Base-by-base conservation (phyloP, 495 filamentous ascomycete genomes). In the Penicillium ochrochloron region DNA sequence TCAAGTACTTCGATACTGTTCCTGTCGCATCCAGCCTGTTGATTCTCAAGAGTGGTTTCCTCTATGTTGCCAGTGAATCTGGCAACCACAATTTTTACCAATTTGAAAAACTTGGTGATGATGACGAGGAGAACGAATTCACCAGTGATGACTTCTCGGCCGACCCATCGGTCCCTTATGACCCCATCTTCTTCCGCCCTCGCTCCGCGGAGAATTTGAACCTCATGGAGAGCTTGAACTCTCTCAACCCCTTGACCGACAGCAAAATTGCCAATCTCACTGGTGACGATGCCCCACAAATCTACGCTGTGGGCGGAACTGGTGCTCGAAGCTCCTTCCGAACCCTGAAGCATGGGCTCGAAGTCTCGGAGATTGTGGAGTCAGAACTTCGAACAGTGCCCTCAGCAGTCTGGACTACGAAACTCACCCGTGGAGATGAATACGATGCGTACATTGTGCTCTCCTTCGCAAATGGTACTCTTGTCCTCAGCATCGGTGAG, bases 1-100 rank as follows among this genome's bases (percentile, higher is more conserved):
- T 99, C 78, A 97, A 97, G 74, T 98, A 97, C 71, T 99, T 97
- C 66, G 96, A 98, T 66, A 98, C 96, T 0, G 92, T 97, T 9
- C 95, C 96, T 0, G 80, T 95, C 42, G 93, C 94, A 1, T 86
- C 92, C 0, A 93, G 84, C 68, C 82, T 99, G 17, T 89, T 92
- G 73, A 96, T 99, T 66, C 77, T 98, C 65, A 97, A 97, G 76
- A 97, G 94, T 64, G 96, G 95, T 12, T 98, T 97, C 75, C 83
- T 98, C 34, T 99, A 94, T 73, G 90, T 94, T 41, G 95, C 94
- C 15, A 90, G 91, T 73, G 94, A 98, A 76, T 89, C 89, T 52
- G 96, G 96, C 17, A 94, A 97, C 64, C 92, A 96, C 71, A 88
- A 93, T 65, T 93, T 99, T 62, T 98, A 98, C 74, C 93, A 97